Percentiles rank a stretch among this genome's conserved stretches.
phyloP scores from a whole-genome alignment of 257 asterid genomes.

The Solanum arcanum region DNA sequence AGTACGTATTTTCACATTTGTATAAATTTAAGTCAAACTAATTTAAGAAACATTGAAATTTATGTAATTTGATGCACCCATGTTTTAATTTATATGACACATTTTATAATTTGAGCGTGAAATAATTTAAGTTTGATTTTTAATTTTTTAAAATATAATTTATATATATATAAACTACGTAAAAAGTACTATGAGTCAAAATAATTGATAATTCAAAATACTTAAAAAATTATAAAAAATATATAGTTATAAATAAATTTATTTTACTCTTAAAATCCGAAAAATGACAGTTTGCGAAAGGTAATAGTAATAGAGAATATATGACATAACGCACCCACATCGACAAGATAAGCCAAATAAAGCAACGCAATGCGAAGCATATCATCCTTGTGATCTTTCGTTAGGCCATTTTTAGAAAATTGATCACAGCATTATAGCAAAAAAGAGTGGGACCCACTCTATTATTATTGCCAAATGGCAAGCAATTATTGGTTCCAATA shows the following conservation, averaged over 20 bases:
- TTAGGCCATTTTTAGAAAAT: neutral
- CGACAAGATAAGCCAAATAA: neutral
- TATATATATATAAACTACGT: no score
- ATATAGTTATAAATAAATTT: no score
- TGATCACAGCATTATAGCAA: neutral
- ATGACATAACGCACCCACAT: neutral
- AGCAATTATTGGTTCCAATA: neutral
- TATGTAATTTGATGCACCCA: neutral
- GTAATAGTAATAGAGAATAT: neutral
- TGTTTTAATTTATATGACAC: no score
- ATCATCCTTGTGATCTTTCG: neutral
- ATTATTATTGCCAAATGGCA: neutral
- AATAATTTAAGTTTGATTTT: no score
- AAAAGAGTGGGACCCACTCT: neutral
- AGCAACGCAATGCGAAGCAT: neutral
- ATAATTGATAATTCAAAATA: no score
- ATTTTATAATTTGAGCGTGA: no score
- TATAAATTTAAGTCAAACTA: neutral
- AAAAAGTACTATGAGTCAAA: no score
- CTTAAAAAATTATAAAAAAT: no score
- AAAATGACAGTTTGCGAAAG: accelerated
- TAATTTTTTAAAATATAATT: no score
- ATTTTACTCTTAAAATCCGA: no score
- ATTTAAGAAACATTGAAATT: neutral
- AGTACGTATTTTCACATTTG: no score